Evolutionary conservation across 192 early-diverging fungal genomes (phyloP).

Genomic region (Allomyces macrogynus): DNA sequence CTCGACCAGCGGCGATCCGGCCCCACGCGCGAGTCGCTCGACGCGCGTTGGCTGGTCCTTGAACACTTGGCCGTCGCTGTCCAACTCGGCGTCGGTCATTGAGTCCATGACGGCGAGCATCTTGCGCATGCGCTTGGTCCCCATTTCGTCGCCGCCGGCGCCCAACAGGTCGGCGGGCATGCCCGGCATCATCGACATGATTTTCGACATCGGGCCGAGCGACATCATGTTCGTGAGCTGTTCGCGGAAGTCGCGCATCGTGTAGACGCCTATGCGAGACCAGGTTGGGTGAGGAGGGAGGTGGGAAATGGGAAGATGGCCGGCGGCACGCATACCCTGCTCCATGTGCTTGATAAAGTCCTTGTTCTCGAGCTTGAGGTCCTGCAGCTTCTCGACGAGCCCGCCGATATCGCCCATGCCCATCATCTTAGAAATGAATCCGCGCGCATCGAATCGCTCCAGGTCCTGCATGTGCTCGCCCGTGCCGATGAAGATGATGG

Average conservation of each 20-base stretch:
- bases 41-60: slow-evolving; percentile 45
- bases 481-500: slow-evolving; percentile 89
- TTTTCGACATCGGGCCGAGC: slow-evolving; percentile 81
- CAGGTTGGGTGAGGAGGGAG: too few relatives aligned
- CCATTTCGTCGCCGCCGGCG: slow-evolving; percentile 28
- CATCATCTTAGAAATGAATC: slow-evolving; percentile 83
- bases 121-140: slow-evolving; percentile 33
- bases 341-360: slow-evolving; percentile 77
- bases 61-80: slow-evolving; percentile 72
- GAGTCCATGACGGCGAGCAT: slow-evolving; percentile 89
- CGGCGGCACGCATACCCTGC: slow-evolving; percentile 26
- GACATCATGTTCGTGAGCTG: slow-evolving; percentile 72
- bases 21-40: slow-evolving; percentile 60
- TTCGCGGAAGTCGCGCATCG: slow-evolving; percentile 84
- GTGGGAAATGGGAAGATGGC: background rate
- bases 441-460: slow-evolving; percentile 66
- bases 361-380: slow-evolving; percentile 67
- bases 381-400: slow-evolving; percentile 72
- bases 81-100: slow-evolving; percentile 80
- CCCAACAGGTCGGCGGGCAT: slow-evolving; percentile 27
- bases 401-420: slow-evolving; percentile 84
- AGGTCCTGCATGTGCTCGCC: slow-evolving; percentile 94
- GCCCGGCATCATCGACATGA: slow-evolving; percentile 61
- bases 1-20: slow-evolving; percentile 59
- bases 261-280: slow-evolving; percentile 38